These are phyloP conservation scores for Aspergillus neoniger DNA, from an alignment of 2,329 filamentous ascomycete species.

Conservation along the genomic window DNA sequence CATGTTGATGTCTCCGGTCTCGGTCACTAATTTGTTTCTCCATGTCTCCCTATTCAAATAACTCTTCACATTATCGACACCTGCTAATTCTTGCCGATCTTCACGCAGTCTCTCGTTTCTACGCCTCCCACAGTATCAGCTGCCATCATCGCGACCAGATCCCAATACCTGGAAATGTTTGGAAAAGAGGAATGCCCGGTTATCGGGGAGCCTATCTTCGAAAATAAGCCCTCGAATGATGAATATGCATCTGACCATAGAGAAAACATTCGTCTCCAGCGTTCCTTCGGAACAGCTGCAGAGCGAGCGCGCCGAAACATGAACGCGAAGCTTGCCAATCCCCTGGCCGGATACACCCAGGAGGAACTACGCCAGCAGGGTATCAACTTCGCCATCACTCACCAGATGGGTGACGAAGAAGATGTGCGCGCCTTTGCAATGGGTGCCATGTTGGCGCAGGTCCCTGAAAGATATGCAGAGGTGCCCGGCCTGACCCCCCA, in stretches of 20 bases:
- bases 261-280: conserved; percentile 27
- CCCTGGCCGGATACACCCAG: conserved; percentile 51
- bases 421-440: conserved; percentile 62
- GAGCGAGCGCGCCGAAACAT: conserved; percentile 45
- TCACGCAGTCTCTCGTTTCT: background rate
- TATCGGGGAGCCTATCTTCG: conserved; percentile 9
- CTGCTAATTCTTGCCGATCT: background rate
- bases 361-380: conserved; percentile 59
- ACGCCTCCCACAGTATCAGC: background rate
- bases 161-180: conserved; percentile 14
- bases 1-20: background rate
- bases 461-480: conserved; percentile 53
- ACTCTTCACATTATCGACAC: background rate
- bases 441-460: conserved; percentile 61
- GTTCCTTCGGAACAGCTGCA: conserved; percentile 35
- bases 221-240: conserved; percentile 13
- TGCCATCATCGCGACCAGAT: background rate
- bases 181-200: conserved; percentile 14
- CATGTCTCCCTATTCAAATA: background rate
- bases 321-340: conserved; percentile 57
- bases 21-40: background rate
- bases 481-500: conserved; percentile 58
- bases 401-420: conserved; percentile 57
- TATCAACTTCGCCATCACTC: conserved; percentile 58
- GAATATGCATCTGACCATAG: conserved; percentile 17